These are phyloP conservation scores for Metarhizium album DNA, from an alignment of 2,329 filamentous ascomycete species.

Conservation along the genomic window DNA sequence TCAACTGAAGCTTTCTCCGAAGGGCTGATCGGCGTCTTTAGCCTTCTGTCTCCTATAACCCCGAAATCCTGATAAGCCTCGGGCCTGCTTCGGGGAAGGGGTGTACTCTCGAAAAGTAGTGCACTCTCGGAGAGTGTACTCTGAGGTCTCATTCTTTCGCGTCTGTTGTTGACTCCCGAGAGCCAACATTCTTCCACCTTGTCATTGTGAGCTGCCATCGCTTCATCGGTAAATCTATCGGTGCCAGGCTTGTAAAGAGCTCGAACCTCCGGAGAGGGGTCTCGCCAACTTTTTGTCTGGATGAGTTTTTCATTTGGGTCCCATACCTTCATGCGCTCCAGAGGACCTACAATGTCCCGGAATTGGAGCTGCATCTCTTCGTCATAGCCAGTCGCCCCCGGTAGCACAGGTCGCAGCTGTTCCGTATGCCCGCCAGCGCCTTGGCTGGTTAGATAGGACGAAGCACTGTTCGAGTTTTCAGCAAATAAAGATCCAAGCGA, in stretches of 20 bases:
- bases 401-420: background rate
- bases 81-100: background rate
- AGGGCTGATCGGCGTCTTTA: background rate
- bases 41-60: slow-evolving; percentile 4
- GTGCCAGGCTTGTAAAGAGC: slow-evolving; percentile 10
- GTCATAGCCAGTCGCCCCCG: background rate
- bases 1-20: background rate
- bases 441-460: background rate
- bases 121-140: no score
- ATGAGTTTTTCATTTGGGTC: background rate
- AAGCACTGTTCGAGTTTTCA: background rate
- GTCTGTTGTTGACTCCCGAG: slow-evolving; percentile 2
- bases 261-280: background rate
- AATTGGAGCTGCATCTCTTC: background rate
- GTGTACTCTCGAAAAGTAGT: background rate
- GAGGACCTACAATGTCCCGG: background rate
- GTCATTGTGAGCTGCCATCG: slow-evolving; percentile 8
- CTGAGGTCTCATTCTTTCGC: no score
- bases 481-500: background rate
- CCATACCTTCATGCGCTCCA: background rate
- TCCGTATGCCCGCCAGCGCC: background rate
- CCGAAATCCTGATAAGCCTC: background rate
- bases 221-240: slow-evolving; percentile 12
- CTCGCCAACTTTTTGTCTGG: slow-evolving; percentile 1
- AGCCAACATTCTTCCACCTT: slow-evolving; percentile 8